phyloP scores from a whole-genome alignment of 2,329 filamentous ascomycete species.

The Fusarium oligoseptatum region DNA sequence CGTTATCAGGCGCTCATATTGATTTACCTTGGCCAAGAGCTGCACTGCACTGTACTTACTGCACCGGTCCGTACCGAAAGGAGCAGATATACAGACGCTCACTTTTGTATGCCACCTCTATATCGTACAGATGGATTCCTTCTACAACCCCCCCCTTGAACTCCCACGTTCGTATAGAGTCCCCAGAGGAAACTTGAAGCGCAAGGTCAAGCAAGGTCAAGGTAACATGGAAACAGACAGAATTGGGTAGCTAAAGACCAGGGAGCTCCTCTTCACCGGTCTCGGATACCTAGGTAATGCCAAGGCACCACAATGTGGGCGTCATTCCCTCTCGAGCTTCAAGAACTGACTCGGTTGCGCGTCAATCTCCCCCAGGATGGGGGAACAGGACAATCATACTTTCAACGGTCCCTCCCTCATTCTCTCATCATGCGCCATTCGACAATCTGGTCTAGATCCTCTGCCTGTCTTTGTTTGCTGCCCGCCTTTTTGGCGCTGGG shows the following conservation, averaged over 20 bases:
- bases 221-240: background rate
- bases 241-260: background rate
- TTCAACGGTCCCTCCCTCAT: slow-evolving; percentile 13
- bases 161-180: background rate
- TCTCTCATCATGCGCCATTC: slow-evolving; percentile 4
- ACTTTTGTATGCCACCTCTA: background rate
- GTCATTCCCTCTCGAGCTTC: background rate
- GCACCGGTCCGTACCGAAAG: slow-evolving; percentile 1
- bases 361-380: slow-evolving; percentile 3
- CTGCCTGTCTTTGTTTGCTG: background rate
- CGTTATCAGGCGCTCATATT: background rate
- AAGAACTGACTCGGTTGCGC: slow-evolving; percentile 4
- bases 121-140: background rate
- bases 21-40: background rate
- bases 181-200: background rate
- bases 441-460: slow-evolving; percentile 8
- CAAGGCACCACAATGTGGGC: background rate
- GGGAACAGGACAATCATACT: slow-evolving; percentile 4
- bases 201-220: slow-evolving; percentile 4
- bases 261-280: background rate
- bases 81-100: background rate
- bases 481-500: slow-evolving; percentile 15
- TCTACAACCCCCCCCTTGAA: background rate
- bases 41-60: background rate
- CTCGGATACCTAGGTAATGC: background rate